These are phyloP conservation scores for Fusarium sp. DNA, from an alignment of 2,329 filamentous ascomycete genomes.

Conservation along the genomic window DNA sequence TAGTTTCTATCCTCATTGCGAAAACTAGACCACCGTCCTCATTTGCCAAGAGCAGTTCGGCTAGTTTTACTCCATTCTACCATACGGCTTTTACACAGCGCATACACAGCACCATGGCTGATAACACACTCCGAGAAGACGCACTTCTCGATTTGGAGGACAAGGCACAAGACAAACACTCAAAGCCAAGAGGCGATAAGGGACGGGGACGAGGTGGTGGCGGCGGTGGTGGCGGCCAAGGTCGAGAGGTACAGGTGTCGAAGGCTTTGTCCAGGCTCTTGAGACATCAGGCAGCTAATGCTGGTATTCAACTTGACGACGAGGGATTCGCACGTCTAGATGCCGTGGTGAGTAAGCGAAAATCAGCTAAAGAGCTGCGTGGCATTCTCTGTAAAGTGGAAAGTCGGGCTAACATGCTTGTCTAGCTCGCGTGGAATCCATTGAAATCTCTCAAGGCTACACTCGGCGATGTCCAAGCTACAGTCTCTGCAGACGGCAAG, in stretches of 20 bases:
- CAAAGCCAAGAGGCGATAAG: slow-evolving; percentile 34
- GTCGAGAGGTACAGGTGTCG: slow-evolving; percentile 62
- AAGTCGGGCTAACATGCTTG: slow-evolving; percentile 6
- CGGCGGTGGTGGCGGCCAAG: slow-evolving; percentile 47
- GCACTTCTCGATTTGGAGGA: slow-evolving; percentile 42
- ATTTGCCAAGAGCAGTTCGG: neutral
- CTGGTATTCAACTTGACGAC: slow-evolving; percentile 66
- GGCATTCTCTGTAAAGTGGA: too few relatives aligned
- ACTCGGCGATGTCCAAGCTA: slow-evolving; percentile 75
- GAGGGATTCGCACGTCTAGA: slow-evolving; percentile 70
- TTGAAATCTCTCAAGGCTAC: slow-evolving; percentile 78
- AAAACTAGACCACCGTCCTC: neutral
- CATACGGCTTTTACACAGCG: neutral
- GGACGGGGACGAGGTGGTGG: slow-evolving; percentile 46
- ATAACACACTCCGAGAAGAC: slow-evolving; percentile 10
- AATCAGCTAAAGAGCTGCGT: neutral
- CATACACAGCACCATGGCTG: slow-evolving; percentile 32
- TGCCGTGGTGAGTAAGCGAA: slow-evolving; percentile 63
- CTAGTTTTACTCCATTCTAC: neutral
- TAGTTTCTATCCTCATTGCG: neutral
- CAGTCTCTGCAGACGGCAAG: slow-evolving; percentile 84
- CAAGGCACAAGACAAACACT: slow-evolving; percentile 34
- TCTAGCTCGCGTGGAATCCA: slow-evolving; percentile 64
- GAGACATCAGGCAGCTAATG: slow-evolving; percentile 66
- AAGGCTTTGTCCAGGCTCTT: slow-evolving; percentile 65